A percentile compares a stretch with the other conserved stretches of the same genome.
These are phyloP conservation scores for Sarocladiaceae sp. DNA, from an alignment of 2,329 filamentous ascomycete species.

Conservation along the genomic window DNA sequence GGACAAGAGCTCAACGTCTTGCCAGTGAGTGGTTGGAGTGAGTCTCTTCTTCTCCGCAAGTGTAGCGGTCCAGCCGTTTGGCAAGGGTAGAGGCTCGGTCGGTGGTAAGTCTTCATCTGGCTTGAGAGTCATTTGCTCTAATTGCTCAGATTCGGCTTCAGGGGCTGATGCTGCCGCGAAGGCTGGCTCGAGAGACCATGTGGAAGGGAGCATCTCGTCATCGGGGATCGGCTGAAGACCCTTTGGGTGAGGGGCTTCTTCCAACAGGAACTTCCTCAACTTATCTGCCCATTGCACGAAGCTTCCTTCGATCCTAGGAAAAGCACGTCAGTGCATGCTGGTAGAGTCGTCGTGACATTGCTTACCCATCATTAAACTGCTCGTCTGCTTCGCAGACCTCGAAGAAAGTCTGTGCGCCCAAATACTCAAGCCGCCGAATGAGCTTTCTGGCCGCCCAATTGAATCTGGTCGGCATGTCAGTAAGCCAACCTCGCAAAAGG, in stretches of 20 bases:
- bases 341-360: not conserved
- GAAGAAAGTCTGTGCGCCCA: conserved; percentile 75
- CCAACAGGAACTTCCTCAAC: conserved; percentile 62
- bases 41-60: conserved; percentile 66
- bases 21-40: conserved; percentile 77
- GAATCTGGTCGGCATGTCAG: conserved; percentile 51
- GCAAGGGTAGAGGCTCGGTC: conserved; percentile 47
- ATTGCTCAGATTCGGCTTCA: not conserved
- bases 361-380: conserved; percentile 85
- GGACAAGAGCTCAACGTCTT: conserved; percentile 83
- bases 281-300: conserved; percentile 74
- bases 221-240: conserved; percentile 67
- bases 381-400: conserved; percentile 86
- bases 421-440: conserved; percentile 75
- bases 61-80: conserved; percentile 49
- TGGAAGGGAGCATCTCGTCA: conserved; percentile 69
- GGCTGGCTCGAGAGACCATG: conserved; percentile 42
- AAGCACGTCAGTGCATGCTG: not conserved
- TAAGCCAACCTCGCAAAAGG: not conserved
- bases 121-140: conserved; percentile 14
- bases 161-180: conserved; percentile 11
- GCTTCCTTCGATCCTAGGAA: conserved; percentile 69
- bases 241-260: conserved; percentile 65
- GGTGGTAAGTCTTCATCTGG: conserved; percentile 22
- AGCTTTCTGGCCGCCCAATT: conserved; percentile 92